Evolutionary conservation across 441 rosid genomes (phyloP).

Genomic region (Jatropha podagrica): DNA sequence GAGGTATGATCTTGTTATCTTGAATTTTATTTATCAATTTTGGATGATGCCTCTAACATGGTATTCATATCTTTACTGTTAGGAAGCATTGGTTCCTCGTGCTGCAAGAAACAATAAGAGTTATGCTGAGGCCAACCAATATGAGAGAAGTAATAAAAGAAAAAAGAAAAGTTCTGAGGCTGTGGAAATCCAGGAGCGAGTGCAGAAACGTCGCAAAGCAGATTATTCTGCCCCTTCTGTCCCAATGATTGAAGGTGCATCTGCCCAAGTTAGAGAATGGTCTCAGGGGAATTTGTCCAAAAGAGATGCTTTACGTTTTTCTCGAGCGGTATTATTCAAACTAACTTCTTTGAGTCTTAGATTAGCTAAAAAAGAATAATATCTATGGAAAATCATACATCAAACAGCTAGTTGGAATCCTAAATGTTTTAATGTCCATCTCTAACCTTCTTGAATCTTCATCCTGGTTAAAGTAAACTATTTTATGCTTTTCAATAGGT

Average conservation of each 20-base stretch:
- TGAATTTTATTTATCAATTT: conserved; percentile 13
- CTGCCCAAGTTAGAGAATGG: conserved; percentile 99
- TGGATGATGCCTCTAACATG: neutral
- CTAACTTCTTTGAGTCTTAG: neutral
- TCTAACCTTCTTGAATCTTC: no score
- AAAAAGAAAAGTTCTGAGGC: conserved; percentile 82
- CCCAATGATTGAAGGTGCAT: conserved; percentile 84
- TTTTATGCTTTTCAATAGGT: neutral
- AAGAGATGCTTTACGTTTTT: conserved; percentile 97
- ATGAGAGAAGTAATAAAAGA: conserved; percentile 72
- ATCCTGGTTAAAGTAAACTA: neutral
- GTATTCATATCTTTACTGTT: conserved; percentile 22
- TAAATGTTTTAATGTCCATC: no score
- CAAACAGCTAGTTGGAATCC: neutral
- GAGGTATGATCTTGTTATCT: conserved; percentile 55
- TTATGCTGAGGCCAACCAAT: conserved; percentile 78
- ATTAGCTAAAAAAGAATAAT: neutral
- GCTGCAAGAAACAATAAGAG: conserved; percentile 93
- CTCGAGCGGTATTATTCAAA: conserved; percentile 68
- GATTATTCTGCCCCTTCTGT: conserved; percentile 62
- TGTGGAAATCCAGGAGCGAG: conserved; percentile 64
- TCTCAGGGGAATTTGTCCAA: conserved; percentile 91
- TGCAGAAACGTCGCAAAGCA: conserved; percentile 76
- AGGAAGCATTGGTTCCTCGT: conserved; percentile 96
- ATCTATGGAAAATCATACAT: neutral